These are phyloP conservation scores for Fusarium chaquense DNA, from an alignment of 2,329 filamentous ascomycete genomes.

Conservation along the genomic window DNA sequence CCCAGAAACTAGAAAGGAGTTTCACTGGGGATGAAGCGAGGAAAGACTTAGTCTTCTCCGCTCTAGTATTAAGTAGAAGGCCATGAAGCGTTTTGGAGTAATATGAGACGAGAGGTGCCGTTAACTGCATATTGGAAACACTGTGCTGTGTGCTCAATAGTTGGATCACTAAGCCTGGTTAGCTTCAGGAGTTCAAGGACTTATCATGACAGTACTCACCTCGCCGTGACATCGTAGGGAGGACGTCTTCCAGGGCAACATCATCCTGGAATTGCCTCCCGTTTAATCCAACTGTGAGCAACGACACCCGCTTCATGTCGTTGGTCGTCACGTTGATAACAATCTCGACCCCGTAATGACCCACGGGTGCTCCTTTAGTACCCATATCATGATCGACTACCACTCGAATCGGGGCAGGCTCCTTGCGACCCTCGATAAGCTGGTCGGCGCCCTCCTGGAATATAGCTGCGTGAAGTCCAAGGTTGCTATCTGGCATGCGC, in stretches of 20 bases:
- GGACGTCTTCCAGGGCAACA: conserved; percentile 76
- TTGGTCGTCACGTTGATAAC: conserved; percentile 71
- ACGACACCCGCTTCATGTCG: conserved; percentile 63
- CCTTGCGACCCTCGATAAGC: conserved; percentile 71
- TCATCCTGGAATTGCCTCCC: conserved; percentile 81
- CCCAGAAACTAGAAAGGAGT: conserved; percentile 84
- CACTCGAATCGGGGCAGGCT: conserved; percentile 76
- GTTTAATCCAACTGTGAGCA: conserved; percentile 71
- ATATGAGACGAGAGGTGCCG: conserved; percentile 78
- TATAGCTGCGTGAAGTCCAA: conserved; percentile 74
- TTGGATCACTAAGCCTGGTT: conserved; percentile 71
- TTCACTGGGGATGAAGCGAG: conserved; percentile 90
- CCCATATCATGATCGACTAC: conserved; percentile 78
- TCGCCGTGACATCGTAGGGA: conserved; percentile 79
- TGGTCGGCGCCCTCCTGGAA: conserved; percentile 77
- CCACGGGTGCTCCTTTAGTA: conserved; percentile 73
- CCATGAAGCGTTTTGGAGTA: conserved; percentile 82
- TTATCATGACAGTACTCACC: conserved; percentile 60
- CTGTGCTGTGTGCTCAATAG: conserved; percentile 78
- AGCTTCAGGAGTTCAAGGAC: conserved; percentile 42
- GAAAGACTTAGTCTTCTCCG: conserved; percentile 75
- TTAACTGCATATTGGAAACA: conserved; percentile 72
- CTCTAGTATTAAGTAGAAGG: conserved; percentile 71
- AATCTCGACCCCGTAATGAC: conserved; percentile 78
- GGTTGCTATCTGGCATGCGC: conserved; percentile 69